phyloP scores from a whole-genome alignment of 2,329 filamentous ascomycete species.

The Cytospora piceicola region DNA sequence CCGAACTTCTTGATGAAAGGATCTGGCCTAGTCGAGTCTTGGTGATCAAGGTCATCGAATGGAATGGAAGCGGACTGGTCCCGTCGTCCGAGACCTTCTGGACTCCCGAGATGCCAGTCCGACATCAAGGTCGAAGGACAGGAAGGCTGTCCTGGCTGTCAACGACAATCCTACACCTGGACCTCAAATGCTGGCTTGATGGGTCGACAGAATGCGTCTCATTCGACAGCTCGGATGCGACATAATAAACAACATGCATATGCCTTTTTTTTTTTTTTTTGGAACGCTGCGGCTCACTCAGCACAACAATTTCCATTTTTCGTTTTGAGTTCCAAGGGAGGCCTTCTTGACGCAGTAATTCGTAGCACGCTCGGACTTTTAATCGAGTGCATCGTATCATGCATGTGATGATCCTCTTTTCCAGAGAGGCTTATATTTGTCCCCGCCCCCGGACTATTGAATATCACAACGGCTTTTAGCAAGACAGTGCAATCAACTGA shows the following conservation, averaged over 20 bases:
- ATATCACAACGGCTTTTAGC: background rate
- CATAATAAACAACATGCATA: too few relatives aligned
- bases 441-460: background rate
- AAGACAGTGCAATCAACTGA: slow-evolving; percentile 1
- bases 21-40: background rate
- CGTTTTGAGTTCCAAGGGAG: background rate
- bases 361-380: background rate
- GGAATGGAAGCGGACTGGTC: background rate
- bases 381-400: too few relatives aligned
- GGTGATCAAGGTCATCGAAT: background rate
- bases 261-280: too few relatives aligned
- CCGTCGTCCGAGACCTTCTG: background rate
- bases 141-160: too few relatives aligned
- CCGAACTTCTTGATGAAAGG: background rate
- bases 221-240: background rate
- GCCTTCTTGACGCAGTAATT: background rate
- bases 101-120: background rate
- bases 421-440: background rate
- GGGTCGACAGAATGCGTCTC: background rate
- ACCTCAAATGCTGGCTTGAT: too few relatives aligned
- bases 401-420: background rate
- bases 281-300: background rate
- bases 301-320: too few relatives aligned
- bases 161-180: background rate
- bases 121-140: background rate